Percentiles rank a stretch among this genome's conserved stretches.
Evolutionary conservation across 495 filamentous ascomycete genomes (phyloP).

Genomic region (Aspergillus cavernicola): DNA sequence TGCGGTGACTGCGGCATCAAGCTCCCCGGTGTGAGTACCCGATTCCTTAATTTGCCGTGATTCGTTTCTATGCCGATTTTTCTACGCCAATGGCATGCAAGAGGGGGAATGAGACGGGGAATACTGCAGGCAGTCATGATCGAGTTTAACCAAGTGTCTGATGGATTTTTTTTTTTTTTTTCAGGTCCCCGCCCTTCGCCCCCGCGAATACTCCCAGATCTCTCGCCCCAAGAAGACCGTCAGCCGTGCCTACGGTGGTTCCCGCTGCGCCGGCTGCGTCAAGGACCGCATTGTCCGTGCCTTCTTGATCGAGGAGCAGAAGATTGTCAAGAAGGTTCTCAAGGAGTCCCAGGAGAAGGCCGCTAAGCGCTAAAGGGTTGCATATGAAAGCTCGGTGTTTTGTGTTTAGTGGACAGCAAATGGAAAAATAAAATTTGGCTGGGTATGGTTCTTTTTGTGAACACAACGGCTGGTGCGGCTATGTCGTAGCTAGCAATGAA

Average conservation of each 20-base stretch:
- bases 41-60: constrained; percentile 16
- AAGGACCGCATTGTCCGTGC: constrained; percentile 95
- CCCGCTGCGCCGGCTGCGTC: constrained; percentile 96
- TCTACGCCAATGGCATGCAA: too few relatives aligned
- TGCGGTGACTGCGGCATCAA: constrained; percentile 98
- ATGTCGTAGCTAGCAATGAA: constrained; percentile 21
- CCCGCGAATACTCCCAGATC: constrained; percentile 93
- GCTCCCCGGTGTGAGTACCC: constrained; percentile 79
- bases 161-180: constrained; percentile 22
- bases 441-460: constrained; percentile 27
- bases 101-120: neutral
- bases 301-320: constrained; percentile 99
- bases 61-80: too few relatives aligned
- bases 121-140: neutral
- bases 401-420: constrained; percentile 37
- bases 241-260: constrained; percentile 95
- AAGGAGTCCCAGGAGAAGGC: constrained; percentile 87
- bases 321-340: constrained; percentile 99
- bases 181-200: constrained; percentile 92
- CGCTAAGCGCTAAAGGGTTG: constrained; percentile 47
- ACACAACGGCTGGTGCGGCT: constrained; percentile 18
- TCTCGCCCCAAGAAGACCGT: constrained; percentile 98
- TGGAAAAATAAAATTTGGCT: constrained; percentile 34
- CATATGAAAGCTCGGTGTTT: constrained; percentile 39
- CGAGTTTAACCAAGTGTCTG: neutral